Evolutionary conservation across 1,139 yeast species (phyloP).

Genomic region (Debaryomycetaceae sp.): DNA sequence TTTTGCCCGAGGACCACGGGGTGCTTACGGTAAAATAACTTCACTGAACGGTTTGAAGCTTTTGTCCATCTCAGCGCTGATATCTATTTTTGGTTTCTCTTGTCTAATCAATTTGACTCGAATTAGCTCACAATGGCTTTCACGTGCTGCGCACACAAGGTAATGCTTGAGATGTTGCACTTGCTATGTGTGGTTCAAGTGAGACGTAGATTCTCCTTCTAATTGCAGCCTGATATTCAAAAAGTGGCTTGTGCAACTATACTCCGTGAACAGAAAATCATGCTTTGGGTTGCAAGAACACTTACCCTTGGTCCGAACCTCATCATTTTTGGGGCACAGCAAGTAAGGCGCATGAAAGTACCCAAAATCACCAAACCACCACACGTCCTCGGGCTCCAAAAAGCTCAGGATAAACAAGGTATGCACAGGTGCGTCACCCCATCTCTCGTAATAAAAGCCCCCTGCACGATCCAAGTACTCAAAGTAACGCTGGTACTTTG

Average conservation of each 20-base stretch:
- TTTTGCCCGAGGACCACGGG: no score
- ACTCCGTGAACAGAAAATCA: conserved; percentile 23
- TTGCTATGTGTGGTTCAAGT: no score
- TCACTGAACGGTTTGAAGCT: no score
- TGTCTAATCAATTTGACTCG: no score
- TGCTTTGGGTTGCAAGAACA: conserved; percentile 31
- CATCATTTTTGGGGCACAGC: conserved; percentile 27
- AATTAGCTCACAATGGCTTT: no score
- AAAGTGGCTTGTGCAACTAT: conserved; percentile 32
- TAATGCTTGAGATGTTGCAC: no score
- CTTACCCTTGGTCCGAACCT: conserved; percentile 14
- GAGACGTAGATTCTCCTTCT: no score
- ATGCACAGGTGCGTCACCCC: conserved; percentile 43
- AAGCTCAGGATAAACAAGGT: conserved; percentile 25
- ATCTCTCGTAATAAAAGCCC: conserved; percentile 36
- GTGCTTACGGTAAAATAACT: no score
- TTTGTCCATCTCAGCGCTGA: no score
- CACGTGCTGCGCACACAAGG: no score
- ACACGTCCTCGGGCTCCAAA: conserved; percentile 19
- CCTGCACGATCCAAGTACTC: conserved; percentile 25
- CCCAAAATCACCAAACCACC: conserved; percentile 32
- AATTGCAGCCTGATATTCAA: conserved; percentile 11
- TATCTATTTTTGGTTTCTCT: no score
- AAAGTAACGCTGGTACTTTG: conserved; percentile 22
- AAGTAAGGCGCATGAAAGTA: conserved; percentile 32